Evolutionary conservation across 129 eudicot species (phyloP), one percentile per base, ranked within the genome.

Genomic region (Dittrichia graveolens): DNA sequence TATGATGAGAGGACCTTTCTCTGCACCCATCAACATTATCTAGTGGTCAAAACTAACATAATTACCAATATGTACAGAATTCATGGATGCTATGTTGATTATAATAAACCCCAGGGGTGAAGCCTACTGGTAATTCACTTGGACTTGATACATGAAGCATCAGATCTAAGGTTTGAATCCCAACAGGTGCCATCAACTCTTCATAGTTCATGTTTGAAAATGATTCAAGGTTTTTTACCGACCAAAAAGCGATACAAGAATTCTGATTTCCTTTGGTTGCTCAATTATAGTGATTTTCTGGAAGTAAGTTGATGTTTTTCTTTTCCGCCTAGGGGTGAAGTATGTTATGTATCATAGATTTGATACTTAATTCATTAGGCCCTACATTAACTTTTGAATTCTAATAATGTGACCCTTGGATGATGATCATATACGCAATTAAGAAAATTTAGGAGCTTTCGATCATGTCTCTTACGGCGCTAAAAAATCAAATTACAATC

Each of bases 1-100:
- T 84, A 80, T 24, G 96, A 87, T 40, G 95, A 87, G 81, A 93
- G 72, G 62, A 75, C 88, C 50, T 87, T 79, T 79, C 77, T 87
- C 98, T 93, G 98, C 95, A 87, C 48, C 84, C 77, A 81, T 69
- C 69, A 72, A 77, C 67, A 71, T 76, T 8, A 83, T 78, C 80
- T 71, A 75, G 37, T 61, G 81, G 85, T 80, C 81, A 83, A 75
- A 59, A 16, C 81, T 72, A 58, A 54, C 5, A 50, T 38, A 75
- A 75, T 31, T 18, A 58, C 79, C 67, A 50, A 5, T 11, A 41
- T 69, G 68, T 15, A 59, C 54, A 69, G 13, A 73, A 69, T 59
- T 57, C 79, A 79, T 50, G 74, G 78, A 78, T 59, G 69, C 47
- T 73, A 78, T 74, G 63, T 56, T 73, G 43, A 55, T 70, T 71